A percentile compares a stretch with the other conserved stretches of the same genome.
Evolutionary conservation across 2,329 filamentous ascomycete species (phyloP).

Genomic region (Aureobasidium zeae): DNA sequence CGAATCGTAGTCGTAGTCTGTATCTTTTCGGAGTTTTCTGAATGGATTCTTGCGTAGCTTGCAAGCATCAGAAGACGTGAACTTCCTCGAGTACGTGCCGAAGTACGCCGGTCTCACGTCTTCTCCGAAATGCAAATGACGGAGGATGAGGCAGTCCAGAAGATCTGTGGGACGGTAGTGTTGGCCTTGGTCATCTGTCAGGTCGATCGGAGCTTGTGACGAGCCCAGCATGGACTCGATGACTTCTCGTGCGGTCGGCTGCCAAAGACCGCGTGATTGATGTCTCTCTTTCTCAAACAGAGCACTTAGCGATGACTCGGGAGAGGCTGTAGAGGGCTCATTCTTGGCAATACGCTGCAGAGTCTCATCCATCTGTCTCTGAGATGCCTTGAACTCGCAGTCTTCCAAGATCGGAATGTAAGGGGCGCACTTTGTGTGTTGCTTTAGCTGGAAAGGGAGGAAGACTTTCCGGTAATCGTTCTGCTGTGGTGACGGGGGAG

Average conservation of each 20-base stretch:
- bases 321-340: neutral
- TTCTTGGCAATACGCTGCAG: neutral
- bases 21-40: conserved; percentile 48
- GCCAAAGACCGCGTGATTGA: conserved; percentile 12
- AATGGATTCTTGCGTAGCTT: conserved; percentile 46
- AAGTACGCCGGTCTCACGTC: conserved; percentile 59
- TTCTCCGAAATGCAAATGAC: conserved; percentile 52
- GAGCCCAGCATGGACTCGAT: conserved; percentile 38
- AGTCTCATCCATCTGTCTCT: conserved; percentile 8
- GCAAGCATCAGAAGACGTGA: conserved; percentile 36
- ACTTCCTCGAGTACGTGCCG: conserved; percentile 59
- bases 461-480: conserved; percentile 54
- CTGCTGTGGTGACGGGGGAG: neutral
- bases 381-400: neutral
- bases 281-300: conserved; percentile 3
- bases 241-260: conserved; percentile 28
- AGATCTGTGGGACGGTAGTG: conserved; percentile 30
- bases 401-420: conserved; percentile 38
- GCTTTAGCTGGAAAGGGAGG: conserved; percentile 69
- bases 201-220: conserved; percentile 33
- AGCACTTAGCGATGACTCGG: neutral
- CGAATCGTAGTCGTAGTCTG: conserved; percentile 77
- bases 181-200: conserved; percentile 32
- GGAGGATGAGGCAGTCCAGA: conserved; percentile 51
- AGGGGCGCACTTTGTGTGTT: conserved; percentile 61